Evolutionary conservation across 1,139 yeast species (phyloP).

Genomic region (Hemisphaericaspora xylofermentans): DNA sequence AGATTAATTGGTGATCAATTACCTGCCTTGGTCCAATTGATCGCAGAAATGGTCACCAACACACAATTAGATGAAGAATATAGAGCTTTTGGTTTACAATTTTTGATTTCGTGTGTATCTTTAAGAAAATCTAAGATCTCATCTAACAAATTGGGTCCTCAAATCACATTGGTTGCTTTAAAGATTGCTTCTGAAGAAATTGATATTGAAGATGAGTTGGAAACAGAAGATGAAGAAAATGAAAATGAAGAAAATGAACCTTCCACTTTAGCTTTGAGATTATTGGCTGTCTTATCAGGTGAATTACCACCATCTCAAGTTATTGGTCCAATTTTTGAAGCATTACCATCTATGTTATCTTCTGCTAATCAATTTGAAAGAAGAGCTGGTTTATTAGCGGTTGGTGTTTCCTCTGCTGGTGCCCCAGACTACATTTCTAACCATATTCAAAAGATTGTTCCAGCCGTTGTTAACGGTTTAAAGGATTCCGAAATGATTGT

Average conservation of each 20-base stretch:
- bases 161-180: constrained; percentile 70
- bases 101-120: constrained; percentile 73
- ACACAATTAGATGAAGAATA: constrained; percentile 72
- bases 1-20: constrained; percentile 78
- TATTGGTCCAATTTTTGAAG: constrained; percentile 73
- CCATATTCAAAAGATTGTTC: constrained; percentile 71
- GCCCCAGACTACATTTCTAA: constrained; percentile 89
- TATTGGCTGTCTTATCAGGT: constrained; percentile 74
- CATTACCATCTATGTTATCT: constrained; percentile 57
- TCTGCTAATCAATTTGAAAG: constrained; percentile 74
- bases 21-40: constrained; percentile 64
- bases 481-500: constrained; percentile 77
- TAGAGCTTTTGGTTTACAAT: constrained; percentile 82
- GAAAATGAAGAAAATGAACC: constrained; percentile 92
- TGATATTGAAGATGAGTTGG: constrained; percentile 69
- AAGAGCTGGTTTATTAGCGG: constrained; percentile 81
- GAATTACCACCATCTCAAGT: constrained; percentile 94
- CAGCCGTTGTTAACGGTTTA: constrained; percentile 72
- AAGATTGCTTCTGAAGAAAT: constrained; percentile 79
- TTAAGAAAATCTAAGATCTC: constrained; percentile 68
- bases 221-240: constrained; percentile 81
- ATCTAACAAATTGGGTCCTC: constrained; percentile 75
- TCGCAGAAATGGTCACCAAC: constrained; percentile 74
- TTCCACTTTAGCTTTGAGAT: constrained; percentile 72
- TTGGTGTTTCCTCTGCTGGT: constrained; percentile 86